These are phyloP conservation scores for Calonectria fujianensis DNA, from an alignment of 2,329 filamentous ascomycete species.

Conservation along the genomic window DNA sequence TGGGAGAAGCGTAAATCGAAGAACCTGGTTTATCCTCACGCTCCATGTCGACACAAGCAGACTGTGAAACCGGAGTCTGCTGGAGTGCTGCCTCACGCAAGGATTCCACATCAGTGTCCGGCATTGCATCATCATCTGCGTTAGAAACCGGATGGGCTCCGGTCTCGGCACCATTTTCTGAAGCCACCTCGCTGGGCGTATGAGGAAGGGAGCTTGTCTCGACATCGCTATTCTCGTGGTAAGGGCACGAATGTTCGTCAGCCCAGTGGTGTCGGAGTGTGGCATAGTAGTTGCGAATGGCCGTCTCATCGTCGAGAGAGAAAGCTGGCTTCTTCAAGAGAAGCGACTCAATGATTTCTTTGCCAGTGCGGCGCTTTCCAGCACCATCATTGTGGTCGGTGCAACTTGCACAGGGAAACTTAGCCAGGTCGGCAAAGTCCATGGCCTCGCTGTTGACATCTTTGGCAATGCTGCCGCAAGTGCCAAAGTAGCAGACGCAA, in stretches of 20 bases:
- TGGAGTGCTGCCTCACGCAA: not conserved
- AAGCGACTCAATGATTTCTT: not conserved
- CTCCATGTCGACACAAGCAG: not conserved
- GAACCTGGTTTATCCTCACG: not conserved
- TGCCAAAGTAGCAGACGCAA: conserved; percentile 53
- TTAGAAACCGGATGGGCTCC: not conserved
- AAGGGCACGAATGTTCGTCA: not conserved
- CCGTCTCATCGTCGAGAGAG: not conserved
- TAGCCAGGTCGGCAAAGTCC: conserved; percentile 32
- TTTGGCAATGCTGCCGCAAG: conserved; percentile 45
- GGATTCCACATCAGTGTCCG: not conserved
- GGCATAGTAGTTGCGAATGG: conserved; percentile 1
- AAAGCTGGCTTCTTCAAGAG: not conserved
- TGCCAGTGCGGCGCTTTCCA: not conserved
- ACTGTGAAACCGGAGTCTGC: not conserved
- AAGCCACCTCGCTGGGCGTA: not conserved
- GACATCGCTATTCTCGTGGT: not conserved
- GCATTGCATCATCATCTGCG: not conserved
- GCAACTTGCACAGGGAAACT: conserved; percentile 9
- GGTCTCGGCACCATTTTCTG: not conserved
- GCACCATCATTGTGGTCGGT: not conserved
- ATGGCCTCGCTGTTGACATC: conserved; percentile 14
- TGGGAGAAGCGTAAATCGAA: not conserved
- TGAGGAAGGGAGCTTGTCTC: not conserved
- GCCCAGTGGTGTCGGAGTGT: conserved; percentile 1